Evolutionary conservation across 345 rosid species (phyloP), one percentile per base, ranked within the genome.

Genomic region (Toxicodendron radicans): DNA sequence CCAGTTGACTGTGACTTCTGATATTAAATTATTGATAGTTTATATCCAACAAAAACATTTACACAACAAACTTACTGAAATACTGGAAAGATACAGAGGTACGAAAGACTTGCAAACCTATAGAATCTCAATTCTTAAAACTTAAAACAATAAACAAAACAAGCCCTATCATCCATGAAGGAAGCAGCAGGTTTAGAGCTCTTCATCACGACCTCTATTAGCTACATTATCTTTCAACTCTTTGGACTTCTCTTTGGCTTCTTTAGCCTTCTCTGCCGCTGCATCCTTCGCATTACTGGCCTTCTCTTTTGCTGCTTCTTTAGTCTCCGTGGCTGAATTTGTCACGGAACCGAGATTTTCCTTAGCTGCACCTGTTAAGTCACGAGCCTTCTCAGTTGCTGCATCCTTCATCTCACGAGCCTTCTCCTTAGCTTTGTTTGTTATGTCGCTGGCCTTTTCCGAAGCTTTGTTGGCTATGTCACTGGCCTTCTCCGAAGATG

Each of bases 281-380:
- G 58, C 72, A 3, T 79, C 78, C 59, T 80, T 75, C 0, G 72
- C 76, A 11, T 30, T 58, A 1, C 0, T 64, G 2, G 79, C 74
- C 62, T 68, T 76, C 58, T 81, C 82, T 49, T 20, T 70, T 21
- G 78, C 84, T 33, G 59, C 68, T 32, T 83, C 80, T 33, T 41
- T 73, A 1, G 80, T 76, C 62, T 81, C 82, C 45, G 30, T 68
- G n/a, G 77, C 84, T 27, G 64, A 67, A 24, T 83, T 78, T 33
- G 41, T 73, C 0, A 63, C 79, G 1, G 49, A 11, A 9, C 59
- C 13, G 0, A 70, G 72, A 54, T 18, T 63, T 13, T 66, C 73
- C 61, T 63, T 74, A 3, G 79, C 67, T 1, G 67, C 46, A 0
- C 45, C 48, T 5, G 58, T 33, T 9, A 32, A 23, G 5, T 51